Percentiles rank a stretch among this genome's conserved stretches.
These are phyloP conservation scores for Albugo laibachii DNA, from an alignment of 352 stramenopile genomes.

Conservation along the genomic window DNA sequence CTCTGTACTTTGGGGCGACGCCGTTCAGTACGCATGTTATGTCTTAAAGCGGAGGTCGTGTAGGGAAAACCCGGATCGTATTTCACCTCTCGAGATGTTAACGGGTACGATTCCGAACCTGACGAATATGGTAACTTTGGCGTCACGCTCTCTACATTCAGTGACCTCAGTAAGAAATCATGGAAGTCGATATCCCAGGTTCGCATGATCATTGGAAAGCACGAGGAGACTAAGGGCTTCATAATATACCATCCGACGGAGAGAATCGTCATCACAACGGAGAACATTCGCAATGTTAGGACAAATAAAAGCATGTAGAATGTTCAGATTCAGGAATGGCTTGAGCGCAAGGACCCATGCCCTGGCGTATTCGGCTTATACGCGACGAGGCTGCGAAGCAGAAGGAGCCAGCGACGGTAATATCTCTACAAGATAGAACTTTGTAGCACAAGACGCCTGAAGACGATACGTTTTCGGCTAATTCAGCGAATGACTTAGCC, in stretches of 20 bases:
- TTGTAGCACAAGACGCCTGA: too few relatives aligned
- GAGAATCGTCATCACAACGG: not conserved
- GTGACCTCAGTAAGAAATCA: not conserved
- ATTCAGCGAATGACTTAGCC: too few relatives aligned
- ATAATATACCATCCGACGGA: not conserved
- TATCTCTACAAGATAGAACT: too few relatives aligned
- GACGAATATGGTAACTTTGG: not conserved
- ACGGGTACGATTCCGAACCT: not conserved
- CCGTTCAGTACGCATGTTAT: not conserved
- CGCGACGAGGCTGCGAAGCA: too few relatives aligned
- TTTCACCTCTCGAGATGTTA: not conserved
- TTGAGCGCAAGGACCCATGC: not conserved
- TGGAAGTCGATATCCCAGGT: not conserved
- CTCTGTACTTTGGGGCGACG: not conserved
- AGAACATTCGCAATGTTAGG: not conserved
- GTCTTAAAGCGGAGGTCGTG: not conserved
- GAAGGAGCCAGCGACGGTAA: too few relatives aligned
- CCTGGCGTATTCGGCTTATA: too few relatives aligned
- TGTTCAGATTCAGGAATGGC: not conserved
- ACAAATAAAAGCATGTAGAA: not conserved
- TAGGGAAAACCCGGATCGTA: not conserved
- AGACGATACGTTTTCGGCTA: too few relatives aligned
- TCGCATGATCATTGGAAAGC: not conserved
- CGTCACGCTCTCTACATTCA: not conserved
- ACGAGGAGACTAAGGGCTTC: conserved; percentile 1